Base-by-base conservation (phyloP, 2,329 filamentous ascomycete genomes). In the Pseudonectria buxi region DNA sequence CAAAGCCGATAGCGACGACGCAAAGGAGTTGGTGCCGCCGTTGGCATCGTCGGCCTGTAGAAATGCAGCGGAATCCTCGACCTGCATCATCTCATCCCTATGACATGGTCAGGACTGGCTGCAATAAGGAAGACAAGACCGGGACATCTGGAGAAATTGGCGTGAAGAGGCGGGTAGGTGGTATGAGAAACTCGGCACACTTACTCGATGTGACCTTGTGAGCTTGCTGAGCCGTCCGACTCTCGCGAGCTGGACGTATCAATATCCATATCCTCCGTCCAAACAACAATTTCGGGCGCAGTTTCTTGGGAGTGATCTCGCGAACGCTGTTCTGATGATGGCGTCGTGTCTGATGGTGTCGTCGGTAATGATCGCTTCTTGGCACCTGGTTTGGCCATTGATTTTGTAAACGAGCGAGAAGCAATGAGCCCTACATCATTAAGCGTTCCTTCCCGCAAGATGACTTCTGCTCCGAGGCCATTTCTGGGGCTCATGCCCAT, bases 1-100 rank as follows among this genome's bases (percentile, higher is more conserved):
- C 24, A 70, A 45, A 38, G 58, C 62, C 13, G 72, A 72, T 14
- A 69, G 59, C n/a, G 74, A 74, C 11, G 75, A 78, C 30, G 64
- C 62, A 43, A 72, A 62, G 25, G 71, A 74, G 54, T 63, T 47
- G 51, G 53, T 41, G 45, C 53, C 36, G 24, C 41, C 51, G 14
- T 52, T 39, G 24, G 42, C 30, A 36, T 42, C 22, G 13, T 39
- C 33, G 24, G 43, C 35, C 7, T 40, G 44, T n/a, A 46, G 32
- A n/a, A 39, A 32, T 30, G 35, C 24, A 5, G 44, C 26, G 33
- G 32, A 24, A 12, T 48, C 44, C 31, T 50, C 39, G 12, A 35
- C 43, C 26, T 47, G 47, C 13, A 24, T 35, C 13, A 33, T 33
- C 28, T 50, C 50, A 28, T 45, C 49, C 39, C 54, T 55, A 30